Conservation (phyloP, 2,329 filamentous ascomycete species). For the Pyrenophora tritici-repentis region DNA sequence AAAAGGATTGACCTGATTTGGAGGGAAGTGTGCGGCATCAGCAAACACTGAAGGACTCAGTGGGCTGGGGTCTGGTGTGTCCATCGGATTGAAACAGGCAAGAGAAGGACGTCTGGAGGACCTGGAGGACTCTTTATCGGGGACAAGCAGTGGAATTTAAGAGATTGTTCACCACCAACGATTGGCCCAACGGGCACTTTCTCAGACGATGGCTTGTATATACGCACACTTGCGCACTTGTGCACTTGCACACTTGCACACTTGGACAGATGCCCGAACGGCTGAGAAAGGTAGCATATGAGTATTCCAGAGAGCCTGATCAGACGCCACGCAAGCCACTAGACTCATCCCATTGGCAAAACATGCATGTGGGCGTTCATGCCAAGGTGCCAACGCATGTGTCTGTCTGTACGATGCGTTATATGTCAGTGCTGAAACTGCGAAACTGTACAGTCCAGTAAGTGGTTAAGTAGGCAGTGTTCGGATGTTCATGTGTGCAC, state of each 20-base stretch:
- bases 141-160: not conserved
- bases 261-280: constrained; percentile 11
- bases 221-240: constrained; percentile 4
- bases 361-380: not conserved
- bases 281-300: not conserved
- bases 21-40: too few species aligned
- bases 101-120: too few species aligned
- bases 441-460: too few species aligned
- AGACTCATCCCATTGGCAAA: not conserved
- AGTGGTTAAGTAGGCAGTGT: too few species aligned
- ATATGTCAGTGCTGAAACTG: too few species aligned
- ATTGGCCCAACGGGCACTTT: not conserved
- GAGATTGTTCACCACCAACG: not conserved
- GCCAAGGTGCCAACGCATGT: too few species aligned
- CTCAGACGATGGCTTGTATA: constrained; percentile 14
- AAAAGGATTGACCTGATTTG: not conserved
- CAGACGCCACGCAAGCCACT: not conserved
- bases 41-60: not conserved
- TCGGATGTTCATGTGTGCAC: not conserved
- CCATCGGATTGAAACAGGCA: not conserved
- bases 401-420: too few species aligned
- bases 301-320: not conserved
- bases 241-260: constrained; percentile 11
- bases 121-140: not conserved
- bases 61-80: too few species aligned